Evolutionary conservation across 148 eudicot genomes (phyloP).

Genomic region (Rhododendron ovatum): DNA sequence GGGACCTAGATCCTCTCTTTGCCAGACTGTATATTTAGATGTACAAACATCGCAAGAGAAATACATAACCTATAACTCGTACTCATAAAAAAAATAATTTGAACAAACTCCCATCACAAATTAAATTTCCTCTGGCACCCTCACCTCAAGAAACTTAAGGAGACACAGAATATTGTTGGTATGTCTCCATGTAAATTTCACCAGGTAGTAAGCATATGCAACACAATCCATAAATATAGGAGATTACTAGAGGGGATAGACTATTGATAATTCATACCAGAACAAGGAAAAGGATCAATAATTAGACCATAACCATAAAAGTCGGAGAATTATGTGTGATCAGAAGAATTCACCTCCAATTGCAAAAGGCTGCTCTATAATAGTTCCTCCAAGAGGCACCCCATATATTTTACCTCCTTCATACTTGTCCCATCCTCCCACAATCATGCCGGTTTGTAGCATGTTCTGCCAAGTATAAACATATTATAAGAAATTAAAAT

Average conservation of each 20-base stretch:
- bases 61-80: background rate
- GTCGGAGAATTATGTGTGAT: background rate
- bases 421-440: conserved; percentile 97
- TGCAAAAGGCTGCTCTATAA: conserved; percentile 89
- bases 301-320: background rate
- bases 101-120: background rate
- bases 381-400: conserved; percentile 91
- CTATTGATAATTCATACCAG: background rate
- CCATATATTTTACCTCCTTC: conserved; percentile 96
- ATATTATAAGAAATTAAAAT: background rate
- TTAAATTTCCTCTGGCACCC: background rate
- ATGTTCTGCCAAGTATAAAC: conserved; percentile 46
- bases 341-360: conserved; percentile 67
- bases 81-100: background rate
- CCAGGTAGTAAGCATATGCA: background rate
- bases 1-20: background rate
- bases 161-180: background rate
- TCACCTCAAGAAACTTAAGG: background rate
- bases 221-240: background rate
- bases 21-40: background rate
- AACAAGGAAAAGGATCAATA: background rate
- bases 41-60: background rate
- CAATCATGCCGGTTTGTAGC: conserved; percentile 87
- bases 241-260: background rate
- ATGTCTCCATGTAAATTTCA: background rate